Evolutionary conservation across 163 green algal genomes (phyloP).

Genomic region (Scenedesmus sp.): DNA sequence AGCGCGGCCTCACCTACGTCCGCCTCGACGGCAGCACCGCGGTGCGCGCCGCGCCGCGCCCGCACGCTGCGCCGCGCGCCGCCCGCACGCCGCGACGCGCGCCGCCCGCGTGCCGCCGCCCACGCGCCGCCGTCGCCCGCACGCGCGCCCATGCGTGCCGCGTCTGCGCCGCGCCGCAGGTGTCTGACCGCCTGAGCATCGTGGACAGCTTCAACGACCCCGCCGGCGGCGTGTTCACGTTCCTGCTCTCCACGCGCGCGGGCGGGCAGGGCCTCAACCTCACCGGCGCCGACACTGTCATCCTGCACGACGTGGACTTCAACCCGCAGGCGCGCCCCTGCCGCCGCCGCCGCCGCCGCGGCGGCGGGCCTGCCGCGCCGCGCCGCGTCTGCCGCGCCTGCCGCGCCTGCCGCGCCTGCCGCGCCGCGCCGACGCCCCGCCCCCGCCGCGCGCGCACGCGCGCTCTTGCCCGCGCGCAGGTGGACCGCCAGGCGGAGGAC

Average conservation of each 20-base stretch:
- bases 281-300: slow-evolving; percentile 93
- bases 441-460: no score
- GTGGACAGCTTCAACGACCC: slow-evolving; percentile 92
- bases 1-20: slow-evolving; percentile 72
- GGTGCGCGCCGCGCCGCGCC: slow-evolving; percentile 39
- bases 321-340: slow-evolving; percentile 59
- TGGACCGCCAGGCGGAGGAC: slow-evolving; percentile 85
- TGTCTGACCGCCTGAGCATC: slow-evolving; percentile 81
- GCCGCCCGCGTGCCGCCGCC: no score
- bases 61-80: background rate
- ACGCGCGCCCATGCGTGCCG: no score
- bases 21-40: slow-evolving; percentile 90
- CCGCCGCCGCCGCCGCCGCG: no score
- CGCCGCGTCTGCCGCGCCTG: background rate
- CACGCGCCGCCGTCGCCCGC: no score
- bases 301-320: slow-evolving; percentile 96
- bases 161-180: slow-evolving; percentile 50
- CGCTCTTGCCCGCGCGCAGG: no score
- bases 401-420: background rate
- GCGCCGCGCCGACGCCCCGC: no score
- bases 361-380: background rate
- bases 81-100: no score
- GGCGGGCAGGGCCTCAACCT: slow-evolving; percentile 91
- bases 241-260: slow-evolving; percentile 92
- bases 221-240: slow-evolving; percentile 82